Evolutionary conservation across 345 rosid genomes (phyloP), one percentile per base, ranked within the genome.

Genomic region (Hevea brasiliensis): DNA sequence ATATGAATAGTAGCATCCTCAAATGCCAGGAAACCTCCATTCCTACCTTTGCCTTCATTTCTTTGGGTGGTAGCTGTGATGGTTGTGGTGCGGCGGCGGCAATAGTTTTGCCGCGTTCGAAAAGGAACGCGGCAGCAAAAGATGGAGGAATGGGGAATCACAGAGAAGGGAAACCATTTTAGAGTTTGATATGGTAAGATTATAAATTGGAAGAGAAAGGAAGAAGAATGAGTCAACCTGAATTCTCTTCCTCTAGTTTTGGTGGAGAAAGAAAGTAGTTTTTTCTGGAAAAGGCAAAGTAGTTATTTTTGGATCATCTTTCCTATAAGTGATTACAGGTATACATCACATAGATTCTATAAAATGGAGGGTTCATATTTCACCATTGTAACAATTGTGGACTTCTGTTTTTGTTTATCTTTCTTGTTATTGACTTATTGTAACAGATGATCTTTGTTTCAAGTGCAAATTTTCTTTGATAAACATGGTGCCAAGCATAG

Each of bases 231-330:
- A 66, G 82, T 78, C 79, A 65, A 70, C 53, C 74, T 42, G 24
- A 65, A 73, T 76, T 76, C 76, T 73, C 80, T 82, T 78, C 87
- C 89, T 78, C 87, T 76, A 72, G 81, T 88, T 82, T 76, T 67
- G 48, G 77, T 85, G 82, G 5, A 6, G 37, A 32, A 32, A 32
- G 37, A 32, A 32, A 32, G 2, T 32, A 1, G 37, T 32, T 32
- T 1, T 32, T 32, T 32, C 4, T 32, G 37, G 37, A 32, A n/a
- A n/a, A n/a, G n/a, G n/a, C n/a, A n/a, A 32, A 32, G 2, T 32
- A 1, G 37, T 32, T 32, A 32, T 32, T 32, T 32, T 32, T 32
- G 37, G 37, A 32, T 1, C 37, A 1, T 32, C 2, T 1, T 32
- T 32, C 4, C 37, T 4, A 1, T 32, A 2, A 32, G 3, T 32